Evolutionary conservation across 305 asterid genomes (phyloP).

Genomic region (Fraxinus sp.): DNA sequence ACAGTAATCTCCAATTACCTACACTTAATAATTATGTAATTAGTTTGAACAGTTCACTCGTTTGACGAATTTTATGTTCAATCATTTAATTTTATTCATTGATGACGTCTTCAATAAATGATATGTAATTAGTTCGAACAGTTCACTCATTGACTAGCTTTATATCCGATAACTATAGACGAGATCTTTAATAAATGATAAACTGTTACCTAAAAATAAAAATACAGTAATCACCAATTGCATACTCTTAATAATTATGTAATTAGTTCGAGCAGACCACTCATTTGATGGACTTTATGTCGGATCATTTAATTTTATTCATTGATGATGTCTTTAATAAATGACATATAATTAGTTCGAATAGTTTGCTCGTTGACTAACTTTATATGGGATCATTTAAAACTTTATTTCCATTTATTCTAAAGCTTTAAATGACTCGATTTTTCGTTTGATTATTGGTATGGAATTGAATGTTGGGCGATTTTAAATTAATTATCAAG

Average conservation of each 20-base stretch:
- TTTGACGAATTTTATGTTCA: neutral
- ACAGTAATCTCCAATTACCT: too few relatives aligned
- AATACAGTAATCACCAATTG: too few relatives aligned
- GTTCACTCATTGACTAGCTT: neutral
- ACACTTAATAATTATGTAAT: neutral
- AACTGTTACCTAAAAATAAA: too few relatives aligned
- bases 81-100: too few relatives aligned
- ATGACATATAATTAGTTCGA: neutral
- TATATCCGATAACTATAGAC: too few relatives aligned
- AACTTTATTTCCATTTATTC: neutral
- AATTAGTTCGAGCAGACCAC: neutral
- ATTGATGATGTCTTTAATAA: neutral
- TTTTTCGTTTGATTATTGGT: neutral
- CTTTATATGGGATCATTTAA: neutral
- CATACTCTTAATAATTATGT: neutral
- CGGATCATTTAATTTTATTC: too few relatives aligned
- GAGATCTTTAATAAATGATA: too few relatives aligned
- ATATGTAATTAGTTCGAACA: neutral
- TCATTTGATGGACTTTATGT: neutral
- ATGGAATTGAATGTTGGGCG: neutral
- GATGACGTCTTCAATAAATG: neutral
- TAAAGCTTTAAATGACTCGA: neutral
- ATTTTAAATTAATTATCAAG: neutral
- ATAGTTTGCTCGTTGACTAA: neutral
- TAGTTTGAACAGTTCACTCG: neutral